Evolutionary conservation across 805 yeast genomes (phyloP).

Genomic region (Candida vaughaniae): DNA sequence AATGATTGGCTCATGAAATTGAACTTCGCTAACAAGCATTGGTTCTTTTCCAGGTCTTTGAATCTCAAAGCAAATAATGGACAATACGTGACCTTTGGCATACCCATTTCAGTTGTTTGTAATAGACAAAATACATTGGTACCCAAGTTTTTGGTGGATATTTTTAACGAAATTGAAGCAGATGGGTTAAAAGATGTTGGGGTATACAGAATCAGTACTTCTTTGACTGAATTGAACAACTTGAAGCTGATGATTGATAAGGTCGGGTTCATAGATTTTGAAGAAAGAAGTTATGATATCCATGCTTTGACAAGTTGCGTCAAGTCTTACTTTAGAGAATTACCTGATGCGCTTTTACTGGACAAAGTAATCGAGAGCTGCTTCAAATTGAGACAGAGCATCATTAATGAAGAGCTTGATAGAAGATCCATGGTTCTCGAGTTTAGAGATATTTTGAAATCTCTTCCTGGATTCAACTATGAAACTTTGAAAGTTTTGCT

Average conservation of each 20-base stretch:
- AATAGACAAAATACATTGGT: conserved; percentile 59
- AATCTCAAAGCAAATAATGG: conserved; percentile 15
- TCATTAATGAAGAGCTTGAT: conserved; percentile 11
- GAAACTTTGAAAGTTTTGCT: conserved; percentile 65
- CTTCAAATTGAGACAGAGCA: conserved; percentile 32
- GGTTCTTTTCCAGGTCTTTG: conserved; percentile 49
- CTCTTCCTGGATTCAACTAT: conserved; percentile 66
- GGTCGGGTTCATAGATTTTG: conserved; percentile 49
- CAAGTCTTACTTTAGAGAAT: conserved; percentile 77
- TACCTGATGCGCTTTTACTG: conserved; percentile 81
- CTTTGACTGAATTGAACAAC: conserved; percentile 45
- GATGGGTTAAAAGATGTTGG: conserved; percentile 91
- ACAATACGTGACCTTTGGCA: conserved; percentile 64
- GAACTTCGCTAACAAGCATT: conserved; percentile 50
- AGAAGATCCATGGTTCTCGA: conserved; percentile 8
- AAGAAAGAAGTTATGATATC: conserved; percentile 60
- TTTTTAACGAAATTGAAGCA: conserved; percentile 76
- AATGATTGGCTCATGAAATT: conserved; percentile 68
- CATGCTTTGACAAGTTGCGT: conserved; percentile 88
- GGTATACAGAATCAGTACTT: conserved; percentile 69
- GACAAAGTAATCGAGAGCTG: conserved; percentile 63
- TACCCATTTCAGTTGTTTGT: conserved; percentile 77
- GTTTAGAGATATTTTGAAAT: conserved; percentile 30
- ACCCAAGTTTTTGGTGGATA: conserved; percentile 65
- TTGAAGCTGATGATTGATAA: conserved; percentile 46